phyloP scores from a whole-genome alignment of 2,329 filamentous ascomycete genomes.

The Alternaria tenuissima region DNA sequence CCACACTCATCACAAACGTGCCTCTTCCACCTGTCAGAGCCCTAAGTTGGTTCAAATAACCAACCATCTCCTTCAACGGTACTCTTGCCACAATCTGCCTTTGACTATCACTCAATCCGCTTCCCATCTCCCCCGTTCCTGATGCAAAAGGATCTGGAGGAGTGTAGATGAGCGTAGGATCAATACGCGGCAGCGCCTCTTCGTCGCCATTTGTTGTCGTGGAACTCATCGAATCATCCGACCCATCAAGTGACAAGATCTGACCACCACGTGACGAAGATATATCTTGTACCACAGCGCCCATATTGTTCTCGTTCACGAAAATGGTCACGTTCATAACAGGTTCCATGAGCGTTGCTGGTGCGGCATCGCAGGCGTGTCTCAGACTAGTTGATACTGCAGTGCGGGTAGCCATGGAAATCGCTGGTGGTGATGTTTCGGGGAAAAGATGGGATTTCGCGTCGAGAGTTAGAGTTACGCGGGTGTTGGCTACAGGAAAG shows the following conservation, averaged over 20 bases:
- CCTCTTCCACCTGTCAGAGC: slow-evolving; percentile 87
- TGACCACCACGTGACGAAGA: slow-evolving; percentile 76
- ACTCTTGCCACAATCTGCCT: slow-evolving; percentile 82
- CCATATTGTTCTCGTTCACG: slow-evolving; percentile 82
- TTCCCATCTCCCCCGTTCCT: slow-evolving; percentile 28
- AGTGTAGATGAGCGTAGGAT: slow-evolving; percentile 80
- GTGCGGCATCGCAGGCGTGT: slow-evolving; percentile 62
- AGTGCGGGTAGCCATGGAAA: slow-evolving; percentile 69
- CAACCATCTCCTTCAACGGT: slow-evolving; percentile 94
- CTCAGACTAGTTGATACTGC: slow-evolving; percentile 74
- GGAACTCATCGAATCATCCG: slow-evolving; percentile 20
- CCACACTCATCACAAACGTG: slow-evolving; percentile 77
- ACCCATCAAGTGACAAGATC: slow-evolving; percentile 71
- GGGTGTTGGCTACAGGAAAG: slow-evolving; percentile 80
- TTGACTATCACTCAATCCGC: slow-evolving; percentile 35
- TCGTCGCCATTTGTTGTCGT: slow-evolving; percentile 27
- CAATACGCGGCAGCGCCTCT: slow-evolving; percentile 60
- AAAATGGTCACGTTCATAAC: slow-evolving; percentile 91
- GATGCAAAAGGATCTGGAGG: slow-evolving; percentile 82
- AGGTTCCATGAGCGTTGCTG: slow-evolving; percentile 82
- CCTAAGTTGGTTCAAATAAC: slow-evolving; percentile 87
- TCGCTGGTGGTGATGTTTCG: slow-evolving; percentile 72
- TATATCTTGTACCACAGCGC: slow-evolving; percentile 83
- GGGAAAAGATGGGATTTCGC: slow-evolving; percentile 69
- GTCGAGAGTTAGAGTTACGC: slow-evolving; percentile 75